These are phyloP conservation scores for Amylocarpus encephaloides DNA, from an alignment of 2,329 filamentous ascomycete species.

Conservation along the genomic window DNA sequence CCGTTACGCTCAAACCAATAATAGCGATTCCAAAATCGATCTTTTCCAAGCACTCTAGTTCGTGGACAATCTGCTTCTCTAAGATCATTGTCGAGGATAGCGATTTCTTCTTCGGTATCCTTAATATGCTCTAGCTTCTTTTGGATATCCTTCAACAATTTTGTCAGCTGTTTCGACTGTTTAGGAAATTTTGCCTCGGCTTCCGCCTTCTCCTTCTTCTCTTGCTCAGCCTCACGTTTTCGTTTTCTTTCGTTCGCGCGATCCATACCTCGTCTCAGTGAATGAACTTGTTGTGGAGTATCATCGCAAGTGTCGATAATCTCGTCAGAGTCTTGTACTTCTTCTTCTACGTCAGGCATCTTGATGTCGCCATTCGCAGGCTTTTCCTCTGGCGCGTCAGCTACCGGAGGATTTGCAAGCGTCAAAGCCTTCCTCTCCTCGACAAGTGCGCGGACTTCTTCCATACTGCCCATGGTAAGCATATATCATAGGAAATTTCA, in stretches of 20 bases:
- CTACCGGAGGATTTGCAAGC: conserved; percentile 64
- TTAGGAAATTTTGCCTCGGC: conserved; percentile 57
- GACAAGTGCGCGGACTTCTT: conserved; percentile 64
- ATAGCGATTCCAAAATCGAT: conserved; percentile 96
- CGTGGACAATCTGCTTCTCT: conserved; percentile 90
- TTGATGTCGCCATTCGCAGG: conserved; percentile 49
- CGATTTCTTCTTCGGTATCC: conserved; percentile 79
- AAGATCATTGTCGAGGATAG: conserved; percentile 80
- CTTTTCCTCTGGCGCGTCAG: conserved; percentile 46
- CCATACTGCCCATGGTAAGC: conserved; percentile 45
- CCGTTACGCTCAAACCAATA: conserved; percentile 99
- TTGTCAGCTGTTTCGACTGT: conserved; percentile 83
- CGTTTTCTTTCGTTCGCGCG: conserved; percentile 66
- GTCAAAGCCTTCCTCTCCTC: conserved; percentile 67
- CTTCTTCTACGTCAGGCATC: conserved; percentile 58
- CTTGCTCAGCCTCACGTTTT: conserved; percentile 69
- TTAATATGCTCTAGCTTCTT: conserved; percentile 76
- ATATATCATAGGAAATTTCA: not conserved
- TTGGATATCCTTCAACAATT: conserved; percentile 80
- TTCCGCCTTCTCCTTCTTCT: conserved; percentile 56
- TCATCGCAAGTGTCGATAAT: conserved; percentile 67
- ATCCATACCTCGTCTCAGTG: conserved; percentile 57
- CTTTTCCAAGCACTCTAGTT: conserved; percentile 82
- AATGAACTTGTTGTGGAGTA: conserved; percentile 43
- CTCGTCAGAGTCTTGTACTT: conserved; percentile 51